Evolutionary conservation across 2,329 filamentous ascomycete genomes (phyloP), one percentile per base, ranked within the genome.

Genomic region (Trichothecium sympodiale): DNA sequence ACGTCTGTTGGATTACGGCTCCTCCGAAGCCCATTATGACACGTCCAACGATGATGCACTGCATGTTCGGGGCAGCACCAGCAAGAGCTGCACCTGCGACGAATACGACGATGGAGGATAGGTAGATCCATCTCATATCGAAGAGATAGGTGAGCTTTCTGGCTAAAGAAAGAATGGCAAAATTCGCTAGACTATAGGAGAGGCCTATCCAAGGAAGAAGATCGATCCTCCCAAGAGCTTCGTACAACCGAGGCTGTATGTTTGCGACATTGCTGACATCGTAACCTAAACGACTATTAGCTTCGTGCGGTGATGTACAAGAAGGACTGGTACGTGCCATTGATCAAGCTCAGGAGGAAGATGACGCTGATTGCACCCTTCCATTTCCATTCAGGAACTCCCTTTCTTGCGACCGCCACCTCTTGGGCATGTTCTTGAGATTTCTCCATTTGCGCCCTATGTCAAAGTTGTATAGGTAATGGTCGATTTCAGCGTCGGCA

Each of bases 161-260:
- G 13, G 50, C 52, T 8, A 61, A 40, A 3, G 55, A 55, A 4
- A 59, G 51, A 17, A 47, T 40, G n/a, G 53, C 51, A 13, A 57
- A 50, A 40, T 53, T 53, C 37, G 49, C 52, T 10, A 56, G 41
- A 1, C 53, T 53, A 38, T 59, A 61, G 7, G 50, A 52, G 10
- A 61, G 45, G 17, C 48, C 51, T n/a, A 63, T 48, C 60, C 59
- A 62, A 4, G 57, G 53, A 5, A 64, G 47, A 2, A 61, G 46
- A 26, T 59, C 51, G 27, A 63, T 53, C 9, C 54, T 45, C 5
- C 54, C 53, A 31, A 61, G 59, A 16, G 67, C 69, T 35, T 67
- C 56, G 49, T 78, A 77, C 33, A 78, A 65, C 4, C 69, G 71
- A 8, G 56, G 57, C 49, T 76, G 77, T 33, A 72, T 67, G 43